Evolutionary conservation across 768 basidiomycete genomes (phyloP), one percentile per base, ranked within the genome.

Genomic region (Arthromyces matolae): DNA sequence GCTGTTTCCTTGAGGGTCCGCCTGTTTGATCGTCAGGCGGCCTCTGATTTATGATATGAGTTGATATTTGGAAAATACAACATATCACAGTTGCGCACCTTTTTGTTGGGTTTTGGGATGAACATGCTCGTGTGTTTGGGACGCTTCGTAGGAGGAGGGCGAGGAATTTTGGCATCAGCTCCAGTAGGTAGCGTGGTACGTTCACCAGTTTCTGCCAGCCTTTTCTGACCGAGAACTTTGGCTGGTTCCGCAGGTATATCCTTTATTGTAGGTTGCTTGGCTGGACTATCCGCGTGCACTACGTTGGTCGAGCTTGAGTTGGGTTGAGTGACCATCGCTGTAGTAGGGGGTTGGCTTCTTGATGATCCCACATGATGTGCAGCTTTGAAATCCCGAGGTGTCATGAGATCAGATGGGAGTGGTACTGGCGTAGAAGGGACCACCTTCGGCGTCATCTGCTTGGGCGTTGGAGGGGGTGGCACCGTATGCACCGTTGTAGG

Each of bases 101-200:
- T 54, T 42, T 64, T 60, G 60, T 78, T 80, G 22, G 47, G 35
- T 57, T 78, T 85, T 1, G 84, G 84, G 47, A 86, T 85, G 60
- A 87, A 86, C 46, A 86, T 64, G 31, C 52, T 72, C 0, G 70
- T 67, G 55, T 68, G 68, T 52, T 76, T 76, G 19, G 65, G 64
- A 13, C 68, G 71, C 47, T 74, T 73, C 29, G 63, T 54, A 24
- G 57, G 60, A 28, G 61, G 64, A n/a, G 47, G 53, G 18, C 43
- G 31, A 35, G 52, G 29, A 35, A 35, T 57, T 14, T 28, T 46
- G 20, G n/a, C 31, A 35, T 19, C 49, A 16, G 31, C 8, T 25
- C 47, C 33, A n/a, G 45, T 14, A 14, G n/a, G 27, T 45, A 16
- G 45, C 8, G 22, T 12, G 5, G 42, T 25, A 19, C 19, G n/a